These are phyloP conservation scores for Serendipita sp. DNA, from an alignment of 768 basidiomycete species.

Conservation along the genomic window DNA sequence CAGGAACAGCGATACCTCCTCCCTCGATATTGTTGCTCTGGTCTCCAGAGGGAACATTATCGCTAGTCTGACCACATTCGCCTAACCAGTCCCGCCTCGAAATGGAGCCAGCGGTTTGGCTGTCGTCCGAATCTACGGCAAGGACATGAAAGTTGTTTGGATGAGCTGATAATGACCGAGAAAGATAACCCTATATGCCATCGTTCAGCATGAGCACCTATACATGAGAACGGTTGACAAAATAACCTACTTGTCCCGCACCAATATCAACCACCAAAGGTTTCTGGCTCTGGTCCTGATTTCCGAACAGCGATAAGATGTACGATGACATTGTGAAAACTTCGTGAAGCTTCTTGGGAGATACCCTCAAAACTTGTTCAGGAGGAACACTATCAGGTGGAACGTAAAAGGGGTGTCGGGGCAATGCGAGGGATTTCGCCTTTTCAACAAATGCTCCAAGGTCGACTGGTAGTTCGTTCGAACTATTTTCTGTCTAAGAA, in stretches of 20 bases:
- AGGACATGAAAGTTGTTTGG: slow-evolving; percentile 32
- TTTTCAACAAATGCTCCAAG: background rate
- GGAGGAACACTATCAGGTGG: background rate
- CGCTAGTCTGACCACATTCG: too few relatives aligned
- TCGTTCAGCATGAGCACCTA: background rate
- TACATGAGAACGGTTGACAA: background rate
- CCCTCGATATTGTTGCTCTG: too few relatives aligned
- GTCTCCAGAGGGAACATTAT: too few relatives aligned
- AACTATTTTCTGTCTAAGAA: background rate
- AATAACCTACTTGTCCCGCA: slow-evolving; percentile 43
- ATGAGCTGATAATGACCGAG: slow-evolving; percentile 28
- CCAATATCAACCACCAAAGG: slow-evolving; percentile 45
- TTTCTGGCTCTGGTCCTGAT: background rate
- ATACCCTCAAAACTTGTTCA: slow-evolving; percentile 24
- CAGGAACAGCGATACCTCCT: too few relatives aligned
- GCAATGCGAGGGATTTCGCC: background rate
- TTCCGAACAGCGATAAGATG: slow-evolving; percentile 25
- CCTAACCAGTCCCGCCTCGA: background rate
- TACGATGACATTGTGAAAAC: slow-evolving; percentile 47
- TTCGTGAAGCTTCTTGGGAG: slow-evolving; percentile 64
- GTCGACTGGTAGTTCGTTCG: background rate
- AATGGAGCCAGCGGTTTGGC: slow-evolving; percentile 34
- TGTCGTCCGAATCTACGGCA: slow-evolving; percentile 47
- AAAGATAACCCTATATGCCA: slow-evolving; percentile 41
- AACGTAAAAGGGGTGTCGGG: background rate